Conservation (phyloP, 768 basidiomycete species). For the Dioszegia crocea region DNA sequence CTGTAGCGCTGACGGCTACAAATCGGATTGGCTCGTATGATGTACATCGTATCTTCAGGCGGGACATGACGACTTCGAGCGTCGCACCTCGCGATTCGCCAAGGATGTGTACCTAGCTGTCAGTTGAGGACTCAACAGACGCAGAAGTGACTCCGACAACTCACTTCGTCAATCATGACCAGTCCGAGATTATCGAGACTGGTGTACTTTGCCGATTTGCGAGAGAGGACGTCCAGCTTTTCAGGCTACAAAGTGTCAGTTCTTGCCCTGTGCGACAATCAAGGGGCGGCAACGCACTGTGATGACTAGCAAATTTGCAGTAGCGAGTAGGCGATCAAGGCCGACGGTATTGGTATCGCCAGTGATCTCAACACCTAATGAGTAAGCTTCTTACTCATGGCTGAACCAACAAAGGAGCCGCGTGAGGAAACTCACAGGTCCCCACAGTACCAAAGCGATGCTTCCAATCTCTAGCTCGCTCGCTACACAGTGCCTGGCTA, state of each 20-base stretch:
- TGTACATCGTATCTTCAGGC: slow-evolving; percentile 65
- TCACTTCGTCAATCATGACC: slow-evolving; percentile 86
- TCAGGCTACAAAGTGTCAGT: slow-evolving; percentile 60
- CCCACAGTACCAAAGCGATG: slow-evolving; percentile 67
- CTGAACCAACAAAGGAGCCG: neutral
- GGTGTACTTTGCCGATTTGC: slow-evolving; percentile 57
- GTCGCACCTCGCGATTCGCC: slow-evolving; percentile 87
- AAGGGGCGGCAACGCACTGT: slow-evolving; percentile 56
- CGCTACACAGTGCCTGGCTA: slow-evolving; percentile 74
- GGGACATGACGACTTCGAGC: slow-evolving; percentile 86
- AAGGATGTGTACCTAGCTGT: slow-evolving; percentile 75
- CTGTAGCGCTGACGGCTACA: slow-evolving; percentile 84
- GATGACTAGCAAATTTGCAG: slow-evolving; percentile 75
- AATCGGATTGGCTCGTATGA: slow-evolving; percentile 70
- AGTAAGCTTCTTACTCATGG: neutral
- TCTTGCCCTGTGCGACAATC: neutral
- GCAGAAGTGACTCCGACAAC: too few relatives aligned
- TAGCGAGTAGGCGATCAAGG: slow-evolving; percentile 69
- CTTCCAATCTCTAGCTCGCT: slow-evolving; percentile 78
- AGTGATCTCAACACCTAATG: slow-evolving; percentile 76
- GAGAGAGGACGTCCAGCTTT: slow-evolving; percentile 92
- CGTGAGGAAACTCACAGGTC: slow-evolving; percentile 54
- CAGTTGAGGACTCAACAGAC: slow-evolving; percentile 1
- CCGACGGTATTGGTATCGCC: slow-evolving; percentile 75
- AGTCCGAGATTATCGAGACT: slow-evolving; percentile 69